phyloP scores from a whole-genome alignment of 2,329 filamentous ascomycete genomes.

The Sclerotinia sclerotiorum region DNA sequence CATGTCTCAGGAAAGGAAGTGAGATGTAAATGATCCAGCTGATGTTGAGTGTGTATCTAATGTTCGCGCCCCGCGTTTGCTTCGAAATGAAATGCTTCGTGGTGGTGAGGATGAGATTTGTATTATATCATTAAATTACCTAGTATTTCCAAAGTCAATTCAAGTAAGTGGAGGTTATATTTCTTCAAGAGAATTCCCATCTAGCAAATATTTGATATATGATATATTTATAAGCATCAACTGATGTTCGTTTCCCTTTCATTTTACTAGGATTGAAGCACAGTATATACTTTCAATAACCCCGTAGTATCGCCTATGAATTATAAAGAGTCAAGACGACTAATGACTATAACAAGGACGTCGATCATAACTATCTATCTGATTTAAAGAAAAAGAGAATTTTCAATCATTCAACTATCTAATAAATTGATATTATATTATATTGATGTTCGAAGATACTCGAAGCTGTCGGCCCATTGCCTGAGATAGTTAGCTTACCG shows the following conservation, averaged over 20 bases:
- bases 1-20: background rate
- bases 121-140: background rate
- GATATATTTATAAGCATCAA: too few relatives aligned
- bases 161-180: too few relatives aligned
- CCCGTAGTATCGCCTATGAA: constrained; percentile 16
- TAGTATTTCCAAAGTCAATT: background rate
- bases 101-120: background rate
- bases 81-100: background rate
- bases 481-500: background rate
- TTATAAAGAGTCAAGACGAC: background rate
- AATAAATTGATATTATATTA: background rate
- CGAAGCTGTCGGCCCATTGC: background rate
- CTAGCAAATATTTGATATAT: background rate
- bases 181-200: background rate
- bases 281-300: background rate
- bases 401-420: background rate
- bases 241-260: too few relatives aligned
- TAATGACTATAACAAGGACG: too few relatives aligned
- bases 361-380: too few relatives aligned
- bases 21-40: constrained; percentile 20
- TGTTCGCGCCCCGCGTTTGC: background rate
- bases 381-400: background rate
- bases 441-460: background rate
- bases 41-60: constrained; percentile 7
- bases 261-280: background rate